These are phyloP conservation scores for button mushroom (Agaricus bisporus) DNA, from an alignment of 768 basidiomycete genomes.

Conservation along the genomic window DNA sequence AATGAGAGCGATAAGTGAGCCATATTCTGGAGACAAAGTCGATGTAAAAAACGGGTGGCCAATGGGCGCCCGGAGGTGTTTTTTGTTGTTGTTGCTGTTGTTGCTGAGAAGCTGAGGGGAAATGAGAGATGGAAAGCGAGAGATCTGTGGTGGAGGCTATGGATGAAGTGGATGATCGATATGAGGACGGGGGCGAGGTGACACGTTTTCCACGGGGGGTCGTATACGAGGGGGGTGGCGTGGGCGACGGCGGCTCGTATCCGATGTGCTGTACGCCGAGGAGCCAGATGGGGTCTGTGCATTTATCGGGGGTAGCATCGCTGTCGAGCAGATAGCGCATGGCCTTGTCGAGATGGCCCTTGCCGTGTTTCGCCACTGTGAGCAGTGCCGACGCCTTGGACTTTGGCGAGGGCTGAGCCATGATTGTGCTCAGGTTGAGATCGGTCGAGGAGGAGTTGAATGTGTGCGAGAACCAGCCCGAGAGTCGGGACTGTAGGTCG, in stretches of 20 bases:
- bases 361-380: constrained; percentile 66
- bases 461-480: constrained; percentile 78
- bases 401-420: constrained; percentile 29
- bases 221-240: constrained; percentile 11
- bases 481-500: constrained; percentile 70
- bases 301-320: constrained; percentile 82
- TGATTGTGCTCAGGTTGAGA: constrained; percentile 57
- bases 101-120: constrained; percentile 3
- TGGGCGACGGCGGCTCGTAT: constrained; percentile 41
- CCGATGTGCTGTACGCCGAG: constrained; percentile 80
- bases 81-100: constrained; percentile 3
- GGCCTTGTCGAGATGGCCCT: constrained; percentile 75
- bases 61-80: constrained; percentile 41
- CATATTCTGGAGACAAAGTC: constrained; percentile 89
- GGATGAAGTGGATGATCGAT: constrained; percentile 36
- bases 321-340: constrained; percentile 88
- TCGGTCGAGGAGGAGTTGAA: constrained; percentile 70
- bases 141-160: constrained; percentile 16
- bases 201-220: not conserved
- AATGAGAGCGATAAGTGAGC: constrained; percentile 90
- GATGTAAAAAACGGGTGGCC: constrained; percentile 80
- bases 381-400: constrained; percentile 38
- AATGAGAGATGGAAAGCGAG: constrained; percentile 18
- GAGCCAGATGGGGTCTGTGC: constrained; percentile 81
- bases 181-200: constrained; percentile 28